Base-by-base conservation (phyloP, 371 early-diverging fungal species). In the Mortierella sp. region DNA sequence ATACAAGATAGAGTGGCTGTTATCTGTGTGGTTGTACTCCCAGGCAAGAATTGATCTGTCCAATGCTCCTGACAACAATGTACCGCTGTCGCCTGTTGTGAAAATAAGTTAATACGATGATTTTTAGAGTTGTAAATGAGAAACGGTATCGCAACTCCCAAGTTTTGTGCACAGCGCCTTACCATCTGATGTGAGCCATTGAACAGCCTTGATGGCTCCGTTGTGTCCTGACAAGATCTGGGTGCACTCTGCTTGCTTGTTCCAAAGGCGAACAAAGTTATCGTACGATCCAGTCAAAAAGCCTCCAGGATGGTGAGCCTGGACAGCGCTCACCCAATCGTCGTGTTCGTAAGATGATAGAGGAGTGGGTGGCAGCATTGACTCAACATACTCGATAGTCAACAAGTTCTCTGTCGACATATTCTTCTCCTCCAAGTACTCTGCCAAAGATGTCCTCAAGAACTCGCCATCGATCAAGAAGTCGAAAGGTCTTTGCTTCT, bases 241-340 rank as follows among this genome's bases (percentile, higher is more conserved):
- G 39, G 92, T 81, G 77, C 93, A 94, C 85, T 92, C 90, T 65
- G 92, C 93, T 14, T 89, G 87, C 55, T 87, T 84, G 74, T 94
- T 92, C 96, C 96, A 97, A 65, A 98, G 80, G 22, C 97, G 90
- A 40, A 93, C 93, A 64, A 89, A 86, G 65, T 92, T 92, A 77
- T 98, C 98, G 78, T 95, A 97, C 5, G 94, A 93, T 28, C 96
- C 96, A 5, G 95, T 93, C 67, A 93, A 85, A 68, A 96, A 92
- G 32, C 73, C 77, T 18, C 78, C 77, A 8, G 61, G 51, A 12
- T 68, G 86, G 47, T 62, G 84, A 54, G 79, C 89, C 69, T 88
- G 83, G 1, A 97, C 93, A 43, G 93, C 89, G 68, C 94, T 91
- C 70, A 98, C 93, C 98, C 98, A 98, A 83, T 97, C 97, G 75